Conservation (phyloP, 1,284 basidiomycete genomes). For the Quambalaria eucalypti region DNA sequence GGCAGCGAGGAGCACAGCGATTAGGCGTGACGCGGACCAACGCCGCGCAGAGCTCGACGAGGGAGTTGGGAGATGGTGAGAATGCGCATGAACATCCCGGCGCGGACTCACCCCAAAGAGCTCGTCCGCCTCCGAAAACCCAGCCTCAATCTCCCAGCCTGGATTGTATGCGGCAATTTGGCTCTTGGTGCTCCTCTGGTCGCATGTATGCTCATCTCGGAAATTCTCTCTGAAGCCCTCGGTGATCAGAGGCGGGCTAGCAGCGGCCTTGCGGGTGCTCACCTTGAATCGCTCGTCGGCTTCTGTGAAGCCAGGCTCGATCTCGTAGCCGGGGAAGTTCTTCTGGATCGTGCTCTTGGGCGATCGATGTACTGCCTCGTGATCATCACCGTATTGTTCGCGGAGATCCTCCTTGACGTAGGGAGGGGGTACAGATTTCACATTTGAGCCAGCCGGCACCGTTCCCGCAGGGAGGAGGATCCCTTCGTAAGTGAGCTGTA, state of each 20-base stretch:
- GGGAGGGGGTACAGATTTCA: not conserved
- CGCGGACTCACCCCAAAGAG: constrained; percentile 6
- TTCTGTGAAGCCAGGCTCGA: not conserved
- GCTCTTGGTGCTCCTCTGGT: constrained; percentile 3
- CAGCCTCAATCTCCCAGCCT: constrained; percentile 4
- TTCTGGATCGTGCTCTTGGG: not conserved
- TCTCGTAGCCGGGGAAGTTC: not conserved
- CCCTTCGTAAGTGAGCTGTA: constrained; percentile 4
- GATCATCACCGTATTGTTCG: not conserved
- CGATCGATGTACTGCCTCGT: not conserved
- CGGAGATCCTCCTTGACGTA: constrained; percentile 1
- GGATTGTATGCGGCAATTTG: not conserved
- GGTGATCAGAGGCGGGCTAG: not conserved
- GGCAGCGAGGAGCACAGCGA: no score
- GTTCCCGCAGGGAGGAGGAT: not conserved
- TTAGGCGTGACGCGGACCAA: no score
- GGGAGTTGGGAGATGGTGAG: no score
- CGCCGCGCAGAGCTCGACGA: no score
- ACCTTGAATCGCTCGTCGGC: constrained; percentile 1
- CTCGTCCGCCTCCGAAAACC: constrained; percentile 5
- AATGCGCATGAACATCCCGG: no score
- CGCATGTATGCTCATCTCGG: constrained; percentile 8
- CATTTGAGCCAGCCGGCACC: not conserved
- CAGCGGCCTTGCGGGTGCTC: not conserved
- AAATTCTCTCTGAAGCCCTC: constrained; percentile 9